phyloP scores from a whole-genome alignment of 345 rosid species.

The Conringia planisiliqua region DNA sequence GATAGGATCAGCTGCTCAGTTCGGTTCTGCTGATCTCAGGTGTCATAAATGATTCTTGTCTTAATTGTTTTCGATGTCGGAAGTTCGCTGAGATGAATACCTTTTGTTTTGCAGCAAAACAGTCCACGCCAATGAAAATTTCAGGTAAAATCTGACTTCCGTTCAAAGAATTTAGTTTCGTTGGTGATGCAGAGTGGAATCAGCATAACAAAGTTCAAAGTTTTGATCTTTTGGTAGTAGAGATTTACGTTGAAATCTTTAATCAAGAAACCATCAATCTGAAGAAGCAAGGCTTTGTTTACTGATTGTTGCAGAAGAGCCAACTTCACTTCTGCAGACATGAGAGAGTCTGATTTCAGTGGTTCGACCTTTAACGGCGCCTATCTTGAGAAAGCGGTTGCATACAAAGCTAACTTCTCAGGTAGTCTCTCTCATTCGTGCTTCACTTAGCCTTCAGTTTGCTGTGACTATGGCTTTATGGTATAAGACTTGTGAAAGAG shows the following conservation, averaged over 20 bases:
- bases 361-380: constrained; percentile 96
- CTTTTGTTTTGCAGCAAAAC: constrained; percentile 61
- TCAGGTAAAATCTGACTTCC: constrained; percentile 45
- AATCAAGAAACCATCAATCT: neutral
- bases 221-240: neutral
- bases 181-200: neutral
- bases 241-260: neutral
- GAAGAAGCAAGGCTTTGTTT: constrained; percentile 8
- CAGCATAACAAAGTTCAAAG: neutral
- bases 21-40: constrained; percentile 86
- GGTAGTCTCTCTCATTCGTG: constrained; percentile 38
- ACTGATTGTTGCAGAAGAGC: constrained; percentile 70
- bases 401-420: constrained; percentile 85
- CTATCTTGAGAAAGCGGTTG: constrained; percentile 93
- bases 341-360: constrained; percentile 93
- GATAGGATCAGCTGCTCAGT: constrained; percentile 90
- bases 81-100: constrained; percentile 10
- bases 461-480: neutral
- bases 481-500: neutral
- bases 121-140: constrained; percentile 73
- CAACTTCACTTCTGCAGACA: constrained; percentile 92
- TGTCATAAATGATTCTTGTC: constrained; percentile 18
- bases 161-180: neutral
- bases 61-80: neutral
- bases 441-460: neutral